A percentile compares a stretch with the other conserved stretches of the same genome.
Conservation (phyloP, 2,329 filamentous ascomycete genomes). For the Fusarium napiforme region DNA sequence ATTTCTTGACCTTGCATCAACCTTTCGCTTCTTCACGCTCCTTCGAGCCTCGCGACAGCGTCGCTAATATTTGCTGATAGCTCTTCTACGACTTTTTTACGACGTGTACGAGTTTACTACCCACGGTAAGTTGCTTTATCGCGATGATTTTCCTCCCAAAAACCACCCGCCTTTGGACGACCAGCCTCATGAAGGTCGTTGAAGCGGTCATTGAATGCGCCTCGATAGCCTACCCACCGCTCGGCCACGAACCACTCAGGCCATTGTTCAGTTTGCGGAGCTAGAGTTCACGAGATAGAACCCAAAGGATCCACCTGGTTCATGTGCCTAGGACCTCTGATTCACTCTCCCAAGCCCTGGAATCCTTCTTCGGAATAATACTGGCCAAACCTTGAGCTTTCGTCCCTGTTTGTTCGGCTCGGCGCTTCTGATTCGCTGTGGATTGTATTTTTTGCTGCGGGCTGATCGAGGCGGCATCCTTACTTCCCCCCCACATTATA, state of each 20-base stretch:
- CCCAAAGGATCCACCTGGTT: background rate
- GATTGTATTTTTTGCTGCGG: background rate
- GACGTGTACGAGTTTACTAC: slow-evolving; percentile 45
- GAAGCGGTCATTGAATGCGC: background rate
- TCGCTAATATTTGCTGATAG: slow-evolving; percentile 35
- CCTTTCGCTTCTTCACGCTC: background rate
- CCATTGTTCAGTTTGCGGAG: background rate
- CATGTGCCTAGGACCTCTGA: background rate
- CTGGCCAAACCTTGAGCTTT: background rate
- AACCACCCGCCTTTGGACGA: background rate
- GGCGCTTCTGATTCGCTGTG: slow-evolving; percentile 1
- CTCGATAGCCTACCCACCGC: background rate
- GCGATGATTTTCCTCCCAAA: background rate
- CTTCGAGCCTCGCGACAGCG: background rate
- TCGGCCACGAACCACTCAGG: background rate
- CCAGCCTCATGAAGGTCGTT: background rate
- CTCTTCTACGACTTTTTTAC: slow-evolving; percentile 45
- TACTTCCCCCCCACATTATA: background rate
- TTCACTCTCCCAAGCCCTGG: slow-evolving; percentile 5
- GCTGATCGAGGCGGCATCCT: background rate
- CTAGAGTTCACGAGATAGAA: background rate
- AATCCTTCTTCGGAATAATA: background rate
- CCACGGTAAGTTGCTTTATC: slow-evolving; percentile 39
- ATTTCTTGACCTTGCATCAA: background rate
- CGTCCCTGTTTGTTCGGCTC: background rate